Conservation (phyloP, 1,284 basidiomycete species). For the Nidula niveotomentosa region DNA sequence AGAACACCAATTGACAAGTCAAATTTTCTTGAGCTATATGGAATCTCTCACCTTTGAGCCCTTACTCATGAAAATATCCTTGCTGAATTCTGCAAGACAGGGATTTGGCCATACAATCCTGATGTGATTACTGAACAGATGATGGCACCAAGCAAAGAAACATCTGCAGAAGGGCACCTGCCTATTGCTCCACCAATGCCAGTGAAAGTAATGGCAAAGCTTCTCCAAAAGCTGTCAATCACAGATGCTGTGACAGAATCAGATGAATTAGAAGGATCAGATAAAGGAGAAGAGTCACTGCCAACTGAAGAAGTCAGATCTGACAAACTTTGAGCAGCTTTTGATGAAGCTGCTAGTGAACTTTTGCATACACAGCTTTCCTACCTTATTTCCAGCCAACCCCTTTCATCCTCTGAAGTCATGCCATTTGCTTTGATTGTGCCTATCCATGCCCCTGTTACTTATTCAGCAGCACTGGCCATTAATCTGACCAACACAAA, state of each 20-base stretch:
- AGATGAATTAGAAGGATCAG: not conserved
- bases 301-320: not conserved
- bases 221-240: not conserved
- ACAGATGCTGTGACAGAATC: not conserved
- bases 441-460: not conserved
- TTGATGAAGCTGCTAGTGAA: not conserved
- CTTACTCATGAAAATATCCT: constrained; percentile 26
- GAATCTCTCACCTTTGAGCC: constrained; percentile 18
- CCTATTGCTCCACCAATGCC: constrained; percentile 6
- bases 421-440: not conserved
- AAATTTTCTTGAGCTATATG: constrained; percentile 23
- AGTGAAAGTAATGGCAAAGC: constrained; percentile 1
- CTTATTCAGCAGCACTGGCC: constrained; percentile 1
- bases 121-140: constrained; percentile 23
- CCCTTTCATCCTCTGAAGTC: not conserved
- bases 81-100: constrained; percentile 32
- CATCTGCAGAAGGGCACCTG: constrained; percentile 8
- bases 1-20: constrained; percentile 12
- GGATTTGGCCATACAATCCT: constrained; percentile 31
- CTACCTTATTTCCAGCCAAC: not conserved
- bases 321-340: not conserved
- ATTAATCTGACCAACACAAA: not conserved
- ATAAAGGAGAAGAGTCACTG: not conserved
- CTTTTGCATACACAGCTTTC: not conserved
- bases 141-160: constrained; percentile 23